Conservation (phyloP, 2,329 filamentous ascomycete genomes). For the Pseudocercospora crystallina region DNA sequence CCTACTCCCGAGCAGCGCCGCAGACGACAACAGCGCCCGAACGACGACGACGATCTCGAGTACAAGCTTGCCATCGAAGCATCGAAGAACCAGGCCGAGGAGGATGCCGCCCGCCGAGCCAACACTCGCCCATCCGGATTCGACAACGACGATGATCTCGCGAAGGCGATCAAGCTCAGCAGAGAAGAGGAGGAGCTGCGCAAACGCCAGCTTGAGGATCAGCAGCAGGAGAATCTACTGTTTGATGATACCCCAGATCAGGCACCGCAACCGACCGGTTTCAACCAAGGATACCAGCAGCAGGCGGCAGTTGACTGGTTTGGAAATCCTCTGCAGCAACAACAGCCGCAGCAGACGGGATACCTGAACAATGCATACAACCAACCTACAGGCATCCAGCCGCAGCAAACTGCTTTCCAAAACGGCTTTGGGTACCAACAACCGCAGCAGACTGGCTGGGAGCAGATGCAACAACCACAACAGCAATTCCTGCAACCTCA, state of each 20-base stretch:
- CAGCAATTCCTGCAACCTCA: constrained; percentile 57
- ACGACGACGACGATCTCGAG: constrained; percentile 78
- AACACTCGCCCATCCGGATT: constrained; percentile 42
- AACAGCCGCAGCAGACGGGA: constrained; percentile 57
- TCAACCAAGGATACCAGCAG: constrained; percentile 97
- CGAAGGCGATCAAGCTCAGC: constrained; percentile 92
- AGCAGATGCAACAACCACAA: constrained; percentile 56
- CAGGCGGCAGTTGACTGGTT: constrained; percentile 96
- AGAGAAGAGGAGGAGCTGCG: constrained; percentile 90
- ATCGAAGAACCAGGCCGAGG: constrained; percentile 92
- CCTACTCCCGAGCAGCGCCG: constrained; percentile 31
- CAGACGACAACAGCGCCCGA: constrained; percentile 33
- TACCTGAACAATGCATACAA: constrained; percentile 68
- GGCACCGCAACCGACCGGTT: constrained; percentile 72
- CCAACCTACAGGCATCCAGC: constrained; percentile 73
- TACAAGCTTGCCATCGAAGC: constrained; percentile 89
- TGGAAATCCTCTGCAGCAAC: constrained; percentile 80
- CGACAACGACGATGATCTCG: constrained; percentile 78
- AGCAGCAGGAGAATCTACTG: constrained; percentile 73
- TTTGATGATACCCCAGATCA: constrained; percentile 76
- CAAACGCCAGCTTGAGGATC: constrained; percentile 80
- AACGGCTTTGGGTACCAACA: constrained; percentile 63
- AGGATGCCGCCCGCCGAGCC: constrained; percentile 73
- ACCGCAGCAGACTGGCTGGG: constrained; percentile 67
- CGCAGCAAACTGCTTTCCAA: constrained; percentile 63